phyloP scores from a whole-genome alignment of 257 asterid species.

The Gentiana dahurica region DNA sequence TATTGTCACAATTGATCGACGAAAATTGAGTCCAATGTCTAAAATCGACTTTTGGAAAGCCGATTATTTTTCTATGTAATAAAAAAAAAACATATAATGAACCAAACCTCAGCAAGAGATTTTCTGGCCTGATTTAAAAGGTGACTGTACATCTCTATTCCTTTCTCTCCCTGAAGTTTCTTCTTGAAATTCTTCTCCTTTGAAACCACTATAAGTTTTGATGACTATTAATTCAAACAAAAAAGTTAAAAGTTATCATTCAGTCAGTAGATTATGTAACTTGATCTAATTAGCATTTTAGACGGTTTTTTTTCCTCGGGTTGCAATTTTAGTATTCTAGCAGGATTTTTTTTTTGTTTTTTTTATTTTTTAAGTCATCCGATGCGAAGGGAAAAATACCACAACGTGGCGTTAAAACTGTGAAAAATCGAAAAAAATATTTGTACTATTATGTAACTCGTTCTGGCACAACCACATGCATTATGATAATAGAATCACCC shows the following conservation, averaged over 20 bases:
- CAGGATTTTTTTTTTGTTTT: too few relatives aligned
- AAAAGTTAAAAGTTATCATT: background rate
- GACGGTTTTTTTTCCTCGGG: background rate
- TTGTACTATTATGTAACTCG: background rate
- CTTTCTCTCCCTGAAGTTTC: constrained; percentile 15
- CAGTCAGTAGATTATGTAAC: background rate
- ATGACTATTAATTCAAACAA: background rate
- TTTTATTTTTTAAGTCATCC: too few relatives aligned
- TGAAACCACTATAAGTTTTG: constrained; percentile 1
- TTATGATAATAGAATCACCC: too few relatives aligned
- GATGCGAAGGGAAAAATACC: too few relatives aligned
- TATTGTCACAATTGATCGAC: too few relatives aligned
- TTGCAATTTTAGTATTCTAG: background rate
- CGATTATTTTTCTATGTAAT: too few relatives aligned
- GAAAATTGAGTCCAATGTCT: too few relatives aligned
- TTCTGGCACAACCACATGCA: too few relatives aligned
- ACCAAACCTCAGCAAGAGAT: constrained; percentile 64
- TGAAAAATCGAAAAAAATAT: too few relatives aligned
- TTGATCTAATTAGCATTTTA: background rate
- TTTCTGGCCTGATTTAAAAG: constrained; percentile 53
- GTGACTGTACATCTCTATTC: constrained; percentile 48
- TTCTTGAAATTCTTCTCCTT: constrained; percentile 21
- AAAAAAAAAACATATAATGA: background rate
- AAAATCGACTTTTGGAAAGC: too few relatives aligned
- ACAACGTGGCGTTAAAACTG: too few relatives aligned